Base-by-base conservation (phyloP, 805 yeast species). In the Torulaspora microellipsoides region DNA sequence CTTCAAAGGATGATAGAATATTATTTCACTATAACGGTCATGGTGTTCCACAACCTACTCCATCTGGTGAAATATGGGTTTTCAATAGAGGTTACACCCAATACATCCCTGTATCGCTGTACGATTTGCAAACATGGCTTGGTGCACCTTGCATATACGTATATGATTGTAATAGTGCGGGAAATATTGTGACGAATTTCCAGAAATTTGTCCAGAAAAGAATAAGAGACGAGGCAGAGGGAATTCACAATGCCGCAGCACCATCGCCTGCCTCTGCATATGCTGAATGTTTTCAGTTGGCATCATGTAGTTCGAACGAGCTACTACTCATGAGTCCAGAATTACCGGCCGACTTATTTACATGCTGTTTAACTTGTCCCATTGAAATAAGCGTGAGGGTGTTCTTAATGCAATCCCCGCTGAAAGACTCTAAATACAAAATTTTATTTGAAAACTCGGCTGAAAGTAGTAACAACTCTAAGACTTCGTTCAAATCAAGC, bases 91-190 rank as follows among this genome's bases (percentile, higher is more conserved):
- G 96, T 1, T 93, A 90, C 62, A 93, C 99, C 1, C 99, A 93
- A 67, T 93, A 93, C 62, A 93, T 93, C 46, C 99, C 99, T 0
- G 93, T 93, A 1, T 86, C 96, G 8, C 67, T 93, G n/a, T 89
- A 86, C 64, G 99, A 93, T 58, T 70, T 93, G 37, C 99, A 93
- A 58, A 83, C 95, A 3, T 93, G 99, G 99, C 70, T 93, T 9
- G 99, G 99, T 8, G 97, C 97, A 1, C 99, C 99, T 0, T 91
- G 95, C 42, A 85, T 93, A 14, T 90, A 85, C 65, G 96, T 91
- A 34, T 89, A 84, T 64, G 99, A 93, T 67, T 89, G 98, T 62
- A 86, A 83, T 55, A 85, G 86, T 46, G 97, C 99, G 0, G 99
- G 97, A 1, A 85, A 89, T 64, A 89, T 93, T 40, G 85, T 93